Conservation (phyloP, 495 filamentous ascomycete species). For the Lepraria neglecta region DNA sequence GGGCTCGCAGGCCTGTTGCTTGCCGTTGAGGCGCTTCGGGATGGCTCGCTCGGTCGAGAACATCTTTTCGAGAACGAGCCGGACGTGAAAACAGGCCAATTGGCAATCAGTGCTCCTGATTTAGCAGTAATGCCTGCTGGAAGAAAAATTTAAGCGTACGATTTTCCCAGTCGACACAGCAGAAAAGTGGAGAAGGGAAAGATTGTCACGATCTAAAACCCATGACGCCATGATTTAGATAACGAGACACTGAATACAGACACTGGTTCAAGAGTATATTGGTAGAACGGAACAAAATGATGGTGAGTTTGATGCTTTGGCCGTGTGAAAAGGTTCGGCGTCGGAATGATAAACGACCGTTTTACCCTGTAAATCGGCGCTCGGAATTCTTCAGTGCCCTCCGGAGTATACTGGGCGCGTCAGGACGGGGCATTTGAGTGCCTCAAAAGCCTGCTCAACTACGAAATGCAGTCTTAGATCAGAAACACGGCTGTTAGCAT, state of each 20-base stretch:
- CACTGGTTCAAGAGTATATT: background rate
- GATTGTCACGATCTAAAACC: background rate
- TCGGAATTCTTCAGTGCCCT: background rate
- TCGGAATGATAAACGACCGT: background rate
- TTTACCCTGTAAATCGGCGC: background rate
- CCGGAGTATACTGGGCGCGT: too few species aligned
- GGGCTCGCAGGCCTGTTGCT: constrained; percentile 10
- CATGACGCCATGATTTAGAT: background rate
- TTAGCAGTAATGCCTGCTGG: background rate
- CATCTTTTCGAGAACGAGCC: background rate
- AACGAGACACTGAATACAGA: background rate
- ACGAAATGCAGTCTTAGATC: too few species aligned
- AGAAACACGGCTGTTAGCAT: too few species aligned
- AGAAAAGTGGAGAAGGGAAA: background rate
- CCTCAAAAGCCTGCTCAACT: background rate
- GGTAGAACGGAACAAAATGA: too few species aligned
- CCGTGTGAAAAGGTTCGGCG: background rate
- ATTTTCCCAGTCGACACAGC: background rate
- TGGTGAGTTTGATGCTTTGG: background rate
- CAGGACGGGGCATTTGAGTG: background rate
- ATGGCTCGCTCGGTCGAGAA: background rate
- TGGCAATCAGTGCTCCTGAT: background rate
- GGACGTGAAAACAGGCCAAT: background rate
- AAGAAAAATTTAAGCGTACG: background rate
- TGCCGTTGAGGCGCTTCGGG: constrained; percentile 4